Conservation (phyloP, 805 yeast genomes). For the Suhomyces prunicola region DNA sequence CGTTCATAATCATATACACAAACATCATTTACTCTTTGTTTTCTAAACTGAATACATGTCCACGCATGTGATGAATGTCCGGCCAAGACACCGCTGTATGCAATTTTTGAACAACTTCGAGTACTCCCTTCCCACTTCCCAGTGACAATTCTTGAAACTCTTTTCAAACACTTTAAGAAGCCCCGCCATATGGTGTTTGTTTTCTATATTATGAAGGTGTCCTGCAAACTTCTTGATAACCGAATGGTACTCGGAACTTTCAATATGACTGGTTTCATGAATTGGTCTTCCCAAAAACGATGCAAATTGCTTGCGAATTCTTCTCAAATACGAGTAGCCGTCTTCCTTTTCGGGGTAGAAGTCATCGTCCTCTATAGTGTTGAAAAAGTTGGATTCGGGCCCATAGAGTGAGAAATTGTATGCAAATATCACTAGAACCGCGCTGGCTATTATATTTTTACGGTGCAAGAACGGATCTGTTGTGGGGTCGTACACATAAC, state of each 20-base stretch:
- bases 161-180: slow-evolving; percentile 45
- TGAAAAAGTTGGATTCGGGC: slow-evolving; percentile 36
- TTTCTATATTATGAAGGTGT: slow-evolving; percentile 34
- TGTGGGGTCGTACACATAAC: slow-evolving; percentile 48
- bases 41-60: slow-evolving; percentile 42
- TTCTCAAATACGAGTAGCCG: slow-evolving; percentile 48
- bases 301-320: slow-evolving; percentile 45
- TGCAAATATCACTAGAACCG: slow-evolving; percentile 49
- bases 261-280: slow-evolving; percentile 3
- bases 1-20: too few relatives aligned
- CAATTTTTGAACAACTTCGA: slow-evolving; percentile 53
- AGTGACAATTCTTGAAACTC: slow-evolving; percentile 36
- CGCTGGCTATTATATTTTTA: slow-evolving; percentile 40
- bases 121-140: slow-evolving; percentile 59
- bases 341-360: slow-evolving; percentile 40
- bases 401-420: slow-evolving; percentile 49
- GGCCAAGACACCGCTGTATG: slow-evolving; percentile 52
- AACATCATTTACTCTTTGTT: too few relatives aligned
- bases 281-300: slow-evolving; percentile 23
- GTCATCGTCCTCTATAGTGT: slow-evolving; percentile 10
- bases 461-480: slow-evolving; percentile 44
- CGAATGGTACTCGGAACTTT: slow-evolving; percentile 39
- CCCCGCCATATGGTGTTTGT: slow-evolving; percentile 54
- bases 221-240: slow-evolving; percentile 41
- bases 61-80: slow-evolving; percentile 43